These are phyloP conservation scores for Thuidium tamariscinum DNA, from an alignment of 225 moss, liverwort and hornwort species.

Conservation along the genomic window DNA sequence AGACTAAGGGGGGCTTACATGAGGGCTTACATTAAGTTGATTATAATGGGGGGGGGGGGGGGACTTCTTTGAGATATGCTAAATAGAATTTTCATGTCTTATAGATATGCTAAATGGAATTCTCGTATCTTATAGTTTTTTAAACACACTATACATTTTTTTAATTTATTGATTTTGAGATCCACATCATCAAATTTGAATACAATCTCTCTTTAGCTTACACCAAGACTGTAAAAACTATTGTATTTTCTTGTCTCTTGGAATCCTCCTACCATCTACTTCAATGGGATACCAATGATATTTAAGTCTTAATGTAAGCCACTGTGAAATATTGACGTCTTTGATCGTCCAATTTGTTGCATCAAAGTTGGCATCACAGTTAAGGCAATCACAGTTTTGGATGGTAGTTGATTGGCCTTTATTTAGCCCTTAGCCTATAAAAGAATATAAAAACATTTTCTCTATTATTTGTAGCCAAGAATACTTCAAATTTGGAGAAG, in stretches of 20 bases:
- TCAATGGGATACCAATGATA: not conserved
- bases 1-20: too few relatives aligned
- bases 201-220: not conserved
- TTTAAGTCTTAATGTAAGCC: not conserved
- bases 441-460: not conserved
- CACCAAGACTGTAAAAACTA: not conserved
- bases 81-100: not conserved
- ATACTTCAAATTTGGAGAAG: not conserved
- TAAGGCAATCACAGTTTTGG: not conserved
- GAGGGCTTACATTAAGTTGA: not conserved
- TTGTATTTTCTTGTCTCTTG: not conserved
- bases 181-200: not conserved
- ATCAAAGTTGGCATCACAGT: not conserved
- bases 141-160: too few relatives aligned
- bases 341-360: not conserved
- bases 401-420: not conserved
- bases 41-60: too few relatives aligned
- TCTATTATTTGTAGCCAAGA: not conserved
- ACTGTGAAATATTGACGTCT: not conserved
- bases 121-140: too few relatives aligned
- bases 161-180: too few relatives aligned
- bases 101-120: too few relatives aligned
- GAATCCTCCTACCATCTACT: not conserved
- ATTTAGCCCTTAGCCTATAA: not conserved
- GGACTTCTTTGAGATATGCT: too few relatives aligned